Base-by-base conservation (phyloP, 2,329 filamentous ascomycete species). In the Cordyceps cicadae region DNA sequence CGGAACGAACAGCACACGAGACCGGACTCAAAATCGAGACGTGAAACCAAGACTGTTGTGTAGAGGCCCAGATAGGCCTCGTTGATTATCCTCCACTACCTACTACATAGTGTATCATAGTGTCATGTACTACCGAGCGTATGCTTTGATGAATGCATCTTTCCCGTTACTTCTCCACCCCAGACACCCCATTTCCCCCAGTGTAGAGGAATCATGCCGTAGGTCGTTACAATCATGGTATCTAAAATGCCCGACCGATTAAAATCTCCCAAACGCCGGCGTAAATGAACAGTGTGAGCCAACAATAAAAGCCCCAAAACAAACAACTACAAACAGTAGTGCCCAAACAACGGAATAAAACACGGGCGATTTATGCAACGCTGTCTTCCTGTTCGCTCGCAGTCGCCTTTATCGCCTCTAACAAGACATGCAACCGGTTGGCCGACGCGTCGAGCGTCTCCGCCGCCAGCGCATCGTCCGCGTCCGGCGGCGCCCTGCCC, bases 361-460 rank as follows among this genome's bases (percentile, higher is more conserved):
- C 21, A 57, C 17, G 24, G 9, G 9, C 53, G 45, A 43, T 52
- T 32, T 51, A 15, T 39, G 52, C 62, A 52, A 32, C 19, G 61
- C 59, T 65, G 7, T 60, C 37, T 24, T 41, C 54, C 11, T 37
- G 64, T 57, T 67, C 67, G 52, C 60, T 63, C 19, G 62, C 52
- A 43, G 63, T 63, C 37, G 63, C 64, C 60, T 68, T 63, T 12
- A 79, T 66, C 5, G 72, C 66, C 34, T 75, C 70, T 19, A 77
- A 62, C 63, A 82, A 64, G 24, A 72, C 60, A 54, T 69, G 65
- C 43, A 84, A 72, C 58, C 79, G 75, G 63, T 74, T 67, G 2
- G 72, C 72, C 9, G 81, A 83, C 32, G 74, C 70, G 12, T 74
- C 71, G 63, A 84, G 68, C 15, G 77, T 69, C 9, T 76, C 71